Evolutionary conservation across 257 asterid genomes (phyloP).

Genomic region (Anisodus tanguticus): DNA sequence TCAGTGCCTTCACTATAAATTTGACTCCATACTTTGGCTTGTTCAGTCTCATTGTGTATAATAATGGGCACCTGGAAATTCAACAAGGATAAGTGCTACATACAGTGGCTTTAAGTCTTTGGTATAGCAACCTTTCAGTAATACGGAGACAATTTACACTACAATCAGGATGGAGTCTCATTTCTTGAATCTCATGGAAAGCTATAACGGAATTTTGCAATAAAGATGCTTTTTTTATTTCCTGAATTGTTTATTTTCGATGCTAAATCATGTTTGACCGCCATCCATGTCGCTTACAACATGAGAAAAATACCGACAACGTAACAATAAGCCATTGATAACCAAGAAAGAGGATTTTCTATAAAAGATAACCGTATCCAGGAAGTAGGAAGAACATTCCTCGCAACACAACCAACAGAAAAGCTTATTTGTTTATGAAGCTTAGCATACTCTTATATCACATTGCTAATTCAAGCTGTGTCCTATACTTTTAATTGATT

Average conservation of each 20-base stretch:
- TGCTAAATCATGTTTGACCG: background rate
- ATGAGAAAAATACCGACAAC: background rate
- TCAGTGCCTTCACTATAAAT: conserved; percentile 65
- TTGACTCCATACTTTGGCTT: conserved; percentile 75
- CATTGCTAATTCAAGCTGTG: background rate
- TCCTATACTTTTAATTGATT: background rate
- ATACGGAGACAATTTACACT: background rate
- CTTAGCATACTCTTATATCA: background rate
- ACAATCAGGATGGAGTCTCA: conserved; percentile 10
- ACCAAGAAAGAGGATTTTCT: background rate
- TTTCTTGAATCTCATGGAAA: conserved; percentile 19
- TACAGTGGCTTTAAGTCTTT: background rate
- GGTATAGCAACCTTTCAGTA: background rate
- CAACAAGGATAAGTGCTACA: conserved; percentile 32
- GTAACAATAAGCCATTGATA: background rate
- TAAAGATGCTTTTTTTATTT: background rate
- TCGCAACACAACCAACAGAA: background rate
- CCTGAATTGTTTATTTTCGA: background rate
- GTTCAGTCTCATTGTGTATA: conserved; percentile 68
- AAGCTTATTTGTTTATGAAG: background rate
- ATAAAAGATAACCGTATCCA: background rate
- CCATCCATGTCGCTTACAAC: background rate
- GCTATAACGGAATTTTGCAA: background rate
- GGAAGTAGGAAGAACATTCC: conserved; percentile 24
- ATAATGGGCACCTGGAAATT: conserved; percentile 75